A percentile compares a stretch with the other conserved stretches of the same genome.
Evolutionary conservation across 225 moss, liverwort and hornwort species (phyloP).

Genomic region (Marchantia paleacea): DNA sequence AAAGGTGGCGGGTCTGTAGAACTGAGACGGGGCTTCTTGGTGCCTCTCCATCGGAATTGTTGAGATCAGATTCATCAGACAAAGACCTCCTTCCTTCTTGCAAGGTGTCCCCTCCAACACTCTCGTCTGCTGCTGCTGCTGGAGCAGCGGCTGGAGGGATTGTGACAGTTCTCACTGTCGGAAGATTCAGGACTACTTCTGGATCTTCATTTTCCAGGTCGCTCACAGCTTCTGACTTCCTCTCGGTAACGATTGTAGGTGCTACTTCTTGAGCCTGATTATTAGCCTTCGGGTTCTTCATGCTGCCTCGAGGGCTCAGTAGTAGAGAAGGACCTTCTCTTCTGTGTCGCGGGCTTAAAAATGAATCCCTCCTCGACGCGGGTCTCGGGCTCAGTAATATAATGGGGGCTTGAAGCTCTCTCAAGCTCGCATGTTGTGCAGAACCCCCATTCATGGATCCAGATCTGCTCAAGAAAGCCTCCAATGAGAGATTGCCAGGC

Average conservation of each 20-base stretch:
- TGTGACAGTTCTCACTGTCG: not conserved
- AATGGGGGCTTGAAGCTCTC: constrained; percentile 13
- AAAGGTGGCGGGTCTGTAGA: constrained; percentile 4
- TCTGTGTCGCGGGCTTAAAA: constrained; percentile 9
- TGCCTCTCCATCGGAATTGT: constrained; percentile 13
- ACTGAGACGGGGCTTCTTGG: constrained; percentile 21
- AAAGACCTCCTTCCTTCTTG: constrained; percentile 2
- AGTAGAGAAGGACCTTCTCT: constrained; percentile 5
- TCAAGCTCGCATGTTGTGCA: constrained; percentile 1
- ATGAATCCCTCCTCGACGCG: constrained; percentile 1
- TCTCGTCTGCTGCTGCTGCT: not conserved
- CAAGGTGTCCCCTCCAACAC: not conserved
- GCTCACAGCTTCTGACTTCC: not conserved
- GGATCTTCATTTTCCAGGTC: constrained; percentile 13
- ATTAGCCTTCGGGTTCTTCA: not conserved
- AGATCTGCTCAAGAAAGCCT: constrained; percentile 23
- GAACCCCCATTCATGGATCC: not conserved
- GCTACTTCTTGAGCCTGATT: constrained; percentile 5
- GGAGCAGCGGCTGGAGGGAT: not conserved
- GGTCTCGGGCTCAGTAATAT: constrained; percentile 14
- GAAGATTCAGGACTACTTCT: not conserved
- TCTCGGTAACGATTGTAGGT: not conserved
- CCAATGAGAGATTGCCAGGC: not conserved
- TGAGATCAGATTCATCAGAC: constrained; percentile 18
- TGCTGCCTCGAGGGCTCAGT: constrained; percentile 7